phyloP scores from a whole-genome alignment of 805 yeast genomes.

The Tetrapisispora nanseiensis region DNA sequence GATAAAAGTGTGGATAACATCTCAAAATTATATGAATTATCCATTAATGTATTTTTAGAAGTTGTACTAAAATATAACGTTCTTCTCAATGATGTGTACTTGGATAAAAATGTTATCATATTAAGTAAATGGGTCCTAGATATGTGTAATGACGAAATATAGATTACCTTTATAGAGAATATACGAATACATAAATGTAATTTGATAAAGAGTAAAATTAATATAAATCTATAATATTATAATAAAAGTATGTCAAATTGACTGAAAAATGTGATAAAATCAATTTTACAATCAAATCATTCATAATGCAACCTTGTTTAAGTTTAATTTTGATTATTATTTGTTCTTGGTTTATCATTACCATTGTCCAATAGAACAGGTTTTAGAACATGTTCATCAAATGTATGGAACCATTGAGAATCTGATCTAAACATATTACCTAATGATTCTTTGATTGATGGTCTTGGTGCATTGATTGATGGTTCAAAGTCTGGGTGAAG shows the following conservation, averaged over 20 bases:
- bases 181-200: no score
- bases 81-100: constrained; percentile 52
- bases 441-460: constrained; percentile 8
- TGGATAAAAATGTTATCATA: constrained; percentile 53
- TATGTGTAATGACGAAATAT: constrained; percentile 20
- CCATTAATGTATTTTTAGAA: constrained; percentile 54
- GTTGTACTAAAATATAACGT: constrained; percentile 55
- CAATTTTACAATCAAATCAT: not conserved
- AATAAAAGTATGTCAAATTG: no score
- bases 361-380: constrained; percentile 69
- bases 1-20: constrained; percentile 34
- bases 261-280: not conserved
- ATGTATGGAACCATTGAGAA: constrained; percentile 84
- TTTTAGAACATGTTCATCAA: constrained; percentile 88
- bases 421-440: constrained; percentile 23
- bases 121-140: constrained; percentile 69
- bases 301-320: not conserved
- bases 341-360: not conserved
- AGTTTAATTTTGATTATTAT: not conserved
- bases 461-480: not conserved
- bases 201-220: not conserved
- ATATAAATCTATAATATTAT: not conserved
- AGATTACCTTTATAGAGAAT: no score
- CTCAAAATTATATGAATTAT: constrained; percentile 49
- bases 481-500: not conserved